Evolutionary conservation across 805 yeast species (phyloP), one percentile per base, ranked within the genome.

Genomic region (Candida suzukii): DNA sequence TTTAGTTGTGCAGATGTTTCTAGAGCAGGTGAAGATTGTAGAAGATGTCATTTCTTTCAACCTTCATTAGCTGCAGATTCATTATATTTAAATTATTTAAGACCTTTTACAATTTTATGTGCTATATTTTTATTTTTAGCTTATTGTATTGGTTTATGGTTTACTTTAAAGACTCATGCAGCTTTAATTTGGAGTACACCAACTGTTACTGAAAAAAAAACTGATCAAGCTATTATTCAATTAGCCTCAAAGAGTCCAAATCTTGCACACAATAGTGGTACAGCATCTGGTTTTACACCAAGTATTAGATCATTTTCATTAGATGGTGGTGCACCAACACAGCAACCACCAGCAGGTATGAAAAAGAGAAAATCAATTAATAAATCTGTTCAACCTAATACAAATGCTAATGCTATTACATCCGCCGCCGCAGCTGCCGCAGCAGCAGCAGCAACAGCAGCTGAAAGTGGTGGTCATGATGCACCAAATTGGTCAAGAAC

Each of bases 401-500:
- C n/a, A n/a, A n/a, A n/a, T n/a, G n/a, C n/a, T n/a, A n/a, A n/a
- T n/a, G n/a, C n/a, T 24, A 25, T 6, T 24, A 14, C 37, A 19
- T 3, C 14, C 20, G 27, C 24, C 21, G 24, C 16, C 22, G 17
- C 19, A 18, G 16, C 32, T 18, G 26, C 27, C 9, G n/a, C 25
- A 31, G 33, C 31, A 16, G 27, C 35, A 13, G 16, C 38, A 17
- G 26, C 18, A 9, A 6, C 11, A 42, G 67, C 60, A 32, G 60
- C 31, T 22, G 29, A 26, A 13, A 26, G 29, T n/a, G 83, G 83
- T 5, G 95, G 95, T 1, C 97, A 91, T 52, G 97, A 88, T 59
- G 95, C 97, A 0, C 98, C 99, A 36, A 93, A 93, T 58, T 93
- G 99, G 99, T 82, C 95, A 7, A 75, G 91, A 53, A 66, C 67